Conservation (phyloP, 2,329 filamentous ascomycete species). For the Cordyceps javanica region DNA sequence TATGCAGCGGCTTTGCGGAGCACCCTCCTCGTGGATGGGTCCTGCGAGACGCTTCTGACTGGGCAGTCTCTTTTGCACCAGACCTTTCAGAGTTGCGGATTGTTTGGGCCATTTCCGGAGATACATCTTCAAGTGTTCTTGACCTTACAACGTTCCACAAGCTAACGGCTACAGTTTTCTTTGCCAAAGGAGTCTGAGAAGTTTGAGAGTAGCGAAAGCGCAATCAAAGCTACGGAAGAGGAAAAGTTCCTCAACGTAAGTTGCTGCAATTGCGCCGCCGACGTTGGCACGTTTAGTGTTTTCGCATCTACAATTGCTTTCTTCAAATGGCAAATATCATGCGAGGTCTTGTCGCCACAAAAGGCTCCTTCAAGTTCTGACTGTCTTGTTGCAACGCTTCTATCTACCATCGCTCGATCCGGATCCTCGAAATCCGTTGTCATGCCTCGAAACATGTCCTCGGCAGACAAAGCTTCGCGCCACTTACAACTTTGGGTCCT, state of each 20-base stretch:
- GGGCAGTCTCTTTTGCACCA: conserved; percentile 37
- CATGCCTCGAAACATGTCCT: conserved; percentile 25
- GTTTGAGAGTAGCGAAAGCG: conserved; percentile 24
- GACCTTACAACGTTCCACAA: conserved; percentile 11
- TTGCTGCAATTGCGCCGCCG: conserved; percentile 39
- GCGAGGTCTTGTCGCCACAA: conserved; percentile 24
- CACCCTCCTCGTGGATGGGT: conserved; percentile 41
- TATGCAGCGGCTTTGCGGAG: conserved; percentile 17
- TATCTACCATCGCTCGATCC: conserved; percentile 48
- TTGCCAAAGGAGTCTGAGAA: conserved; percentile 22
- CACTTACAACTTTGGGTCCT: conserved; percentile 49
- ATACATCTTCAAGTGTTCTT: conserved; percentile 31
- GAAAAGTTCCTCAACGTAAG: conserved; percentile 33
- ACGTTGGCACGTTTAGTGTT: conserved; percentile 43
- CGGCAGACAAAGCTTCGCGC: conserved; percentile 1
- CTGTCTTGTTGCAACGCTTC: conserved; percentile 47
- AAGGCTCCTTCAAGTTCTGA: conserved; percentile 36
- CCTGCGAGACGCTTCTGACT: conserved; percentile 19
- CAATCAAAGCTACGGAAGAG: conserved; percentile 19
- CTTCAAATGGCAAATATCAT: conserved; percentile 53
- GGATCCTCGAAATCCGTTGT: conserved; percentile 53
- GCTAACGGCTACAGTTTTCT: conserved; percentile 32
- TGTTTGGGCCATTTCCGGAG: conserved; percentile 44
- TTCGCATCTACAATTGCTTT: conserved; percentile 40
- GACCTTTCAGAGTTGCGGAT: conserved; percentile 43